Evolutionary conservation across 768 basidiomycete species (phyloP).

Genomic region (Obba rivulosa): DNA sequence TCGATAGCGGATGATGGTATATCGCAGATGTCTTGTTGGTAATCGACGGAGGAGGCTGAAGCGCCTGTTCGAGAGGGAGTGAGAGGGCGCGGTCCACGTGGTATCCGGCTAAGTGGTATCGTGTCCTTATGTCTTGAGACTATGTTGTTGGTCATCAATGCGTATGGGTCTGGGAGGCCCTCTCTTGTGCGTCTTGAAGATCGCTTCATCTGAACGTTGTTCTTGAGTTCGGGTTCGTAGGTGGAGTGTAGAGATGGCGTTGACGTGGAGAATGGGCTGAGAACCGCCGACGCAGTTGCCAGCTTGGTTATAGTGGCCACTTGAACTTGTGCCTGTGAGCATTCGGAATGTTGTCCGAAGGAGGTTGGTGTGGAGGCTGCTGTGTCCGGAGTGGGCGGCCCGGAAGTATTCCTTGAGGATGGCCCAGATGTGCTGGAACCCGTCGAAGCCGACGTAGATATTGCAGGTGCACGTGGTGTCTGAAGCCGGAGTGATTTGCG

Average conservation of each 20-base stretch:
- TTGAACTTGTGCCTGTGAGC: constrained; percentile 21
- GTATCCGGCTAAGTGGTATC: constrained; percentile 16
- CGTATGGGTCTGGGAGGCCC: not conserved
- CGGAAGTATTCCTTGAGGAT: constrained; percentile 3
- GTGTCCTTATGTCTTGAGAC: not conserved
- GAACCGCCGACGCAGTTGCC: constrained; percentile 11
- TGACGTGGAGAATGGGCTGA: constrained; percentile 7
- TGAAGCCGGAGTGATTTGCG: constrained; percentile 26
- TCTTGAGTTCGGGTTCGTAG: constrained; percentile 3
- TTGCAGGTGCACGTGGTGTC: not conserved
- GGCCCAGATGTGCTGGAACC: not conserved
- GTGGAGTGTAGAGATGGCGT: constrained; percentile 1
- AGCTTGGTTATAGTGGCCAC: constrained; percentile 23
- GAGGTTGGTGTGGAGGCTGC: constrained; percentile 15
- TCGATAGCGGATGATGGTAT: too few species aligned
- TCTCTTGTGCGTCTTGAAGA: not conserved
- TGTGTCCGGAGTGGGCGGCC: constrained; percentile 12
- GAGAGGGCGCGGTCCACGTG: constrained; percentile 18
- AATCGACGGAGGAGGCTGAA: too few species aligned
- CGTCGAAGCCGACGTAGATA: not conserved
- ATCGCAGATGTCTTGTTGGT: constrained; percentile 1
- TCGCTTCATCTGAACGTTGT: not conserved
- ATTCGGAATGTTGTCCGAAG: constrained; percentile 12
- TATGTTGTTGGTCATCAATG: not conserved
- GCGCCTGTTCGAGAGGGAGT: constrained; percentile 1